Evolutionary conservation across 2,329 filamentous ascomycete species (phyloP).

Genomic region (Cladosporium sp.): DNA sequence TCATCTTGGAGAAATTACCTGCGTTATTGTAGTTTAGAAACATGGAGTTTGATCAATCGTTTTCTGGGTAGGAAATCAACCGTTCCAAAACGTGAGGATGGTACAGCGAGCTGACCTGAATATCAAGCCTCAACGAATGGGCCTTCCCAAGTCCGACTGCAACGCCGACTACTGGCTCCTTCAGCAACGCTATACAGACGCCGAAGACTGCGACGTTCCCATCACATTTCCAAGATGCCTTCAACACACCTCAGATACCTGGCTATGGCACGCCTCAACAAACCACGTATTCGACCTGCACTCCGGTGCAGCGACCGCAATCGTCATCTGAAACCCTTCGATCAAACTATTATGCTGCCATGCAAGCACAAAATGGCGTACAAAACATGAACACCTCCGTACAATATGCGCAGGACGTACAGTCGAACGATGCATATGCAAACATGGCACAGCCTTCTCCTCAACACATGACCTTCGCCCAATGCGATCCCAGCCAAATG

Average conservation of each 20-base stretch:
- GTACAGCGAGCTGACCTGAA: constrained; percentile 16
- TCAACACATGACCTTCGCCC: constrained; percentile 12
- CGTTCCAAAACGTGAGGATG: constrained; percentile 3
- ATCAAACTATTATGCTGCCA: constrained; percentile 24
- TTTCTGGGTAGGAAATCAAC: constrained; percentile 18
- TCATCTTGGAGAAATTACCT: constrained; percentile 12
- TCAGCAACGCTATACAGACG: constrained; percentile 38
- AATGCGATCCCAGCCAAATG: constrained; percentile 43
- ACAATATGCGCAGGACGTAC: constrained; percentile 5
- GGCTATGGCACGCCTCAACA: constrained; percentile 33
- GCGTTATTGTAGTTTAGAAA: constrained; percentile 10
- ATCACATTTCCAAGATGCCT: constrained; percentile 48
- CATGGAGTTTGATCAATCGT: constrained; percentile 25
- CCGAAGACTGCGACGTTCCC: constrained; percentile 41
- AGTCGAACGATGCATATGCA: background rate
- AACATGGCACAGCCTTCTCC: constrained; percentile 7
- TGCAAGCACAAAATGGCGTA: constrained; percentile 19
- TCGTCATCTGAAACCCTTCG: constrained; percentile 25
- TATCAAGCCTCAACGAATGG: constrained; percentile 42
- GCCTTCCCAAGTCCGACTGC: constrained; percentile 48
- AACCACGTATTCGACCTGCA: constrained; percentile 24
- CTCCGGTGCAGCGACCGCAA: constrained; percentile 23
- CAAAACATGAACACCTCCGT: constrained; percentile 15
- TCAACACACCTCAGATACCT: constrained; percentile 45
- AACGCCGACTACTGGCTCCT: constrained; percentile 42